Percentiles rank a stretch among this genome's conserved stretches.
These are phyloP conservation scores for Pseudocercospora eumusae DNA, from an alignment of 2,329 filamentous ascomycete species.

Conservation along the genomic window DNA sequence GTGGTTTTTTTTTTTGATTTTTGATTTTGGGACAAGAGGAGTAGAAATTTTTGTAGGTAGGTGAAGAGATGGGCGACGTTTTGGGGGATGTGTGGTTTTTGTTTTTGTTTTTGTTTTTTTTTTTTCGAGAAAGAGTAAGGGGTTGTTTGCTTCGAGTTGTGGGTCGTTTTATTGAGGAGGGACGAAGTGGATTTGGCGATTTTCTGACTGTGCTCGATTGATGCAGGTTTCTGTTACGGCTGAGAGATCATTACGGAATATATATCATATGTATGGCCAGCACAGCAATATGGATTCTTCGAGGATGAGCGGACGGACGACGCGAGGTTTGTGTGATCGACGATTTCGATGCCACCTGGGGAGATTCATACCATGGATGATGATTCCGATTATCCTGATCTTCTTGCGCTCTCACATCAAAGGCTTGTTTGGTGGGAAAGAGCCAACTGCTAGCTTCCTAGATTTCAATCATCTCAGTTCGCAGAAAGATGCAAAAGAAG, in stretches of 20 bases:
- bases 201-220: neutral
- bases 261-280: slow-evolving; percentile 23
- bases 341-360: slow-evolving; percentile 18
- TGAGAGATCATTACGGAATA: slow-evolving; percentile 20
- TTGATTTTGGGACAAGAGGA: slow-evolving; percentile 20
- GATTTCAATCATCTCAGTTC: slow-evolving; percentile 13
- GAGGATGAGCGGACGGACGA: slow-evolving; percentile 20
- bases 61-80: slow-evolving; percentile 12
- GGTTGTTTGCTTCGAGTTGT: no score
- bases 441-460: slow-evolving; percentile 14
- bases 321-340: slow-evolving; percentile 16
- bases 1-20: no score
- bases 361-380: slow-evolving; percentile 16
- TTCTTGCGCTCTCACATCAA: slow-evolving; percentile 12
- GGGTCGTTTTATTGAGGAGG: no score
- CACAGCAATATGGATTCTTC: slow-evolving; percentile 20
- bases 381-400: slow-evolving; percentile 13
- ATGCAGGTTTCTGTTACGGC: slow-evolving; percentile 14
- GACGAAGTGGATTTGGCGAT: no score
- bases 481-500: slow-evolving; percentile 18
- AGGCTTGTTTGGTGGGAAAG: neutral
- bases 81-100: slow-evolving; percentile 13
- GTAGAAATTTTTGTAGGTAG: slow-evolving; percentile 16
- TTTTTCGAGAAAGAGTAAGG: no score
- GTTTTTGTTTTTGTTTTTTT: no score